phyloP scores from a whole-genome alignment of 2,329 filamentous ascomycete species.

The Pseudogymnoascus sp. region DNA sequence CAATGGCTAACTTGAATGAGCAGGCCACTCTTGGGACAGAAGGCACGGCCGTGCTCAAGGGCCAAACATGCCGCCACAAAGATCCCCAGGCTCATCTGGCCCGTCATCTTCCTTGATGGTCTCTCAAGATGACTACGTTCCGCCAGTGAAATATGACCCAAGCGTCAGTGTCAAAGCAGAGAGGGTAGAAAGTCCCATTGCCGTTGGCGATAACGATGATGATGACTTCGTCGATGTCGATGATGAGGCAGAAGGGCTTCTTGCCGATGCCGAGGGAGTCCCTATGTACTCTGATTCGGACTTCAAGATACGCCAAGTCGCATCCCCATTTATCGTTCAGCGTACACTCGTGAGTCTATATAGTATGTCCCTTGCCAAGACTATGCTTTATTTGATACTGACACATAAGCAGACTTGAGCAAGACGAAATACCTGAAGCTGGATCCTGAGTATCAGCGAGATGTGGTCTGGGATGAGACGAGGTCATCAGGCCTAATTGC shows the following conservation, averaged over 20 bases:
- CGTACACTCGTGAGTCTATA: slow-evolving; percentile 18
- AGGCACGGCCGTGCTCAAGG: background rate
- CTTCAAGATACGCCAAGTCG: slow-evolving; percentile 24
- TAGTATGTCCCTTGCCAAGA: slow-evolving; percentile 15
- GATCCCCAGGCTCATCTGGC: background rate
- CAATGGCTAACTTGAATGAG: background rate
- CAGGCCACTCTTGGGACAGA: background rate
- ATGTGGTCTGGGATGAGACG: slow-evolving; percentile 36
- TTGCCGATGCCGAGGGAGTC: slow-evolving; percentile 1
- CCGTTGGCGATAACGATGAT: background rate
- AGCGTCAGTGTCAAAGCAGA: background rate
- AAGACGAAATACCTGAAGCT: slow-evolving; percentile 30
- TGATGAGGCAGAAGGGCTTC: background rate
- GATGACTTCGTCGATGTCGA: slow-evolving; percentile 3
- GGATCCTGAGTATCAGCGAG: slow-evolving; percentile 38
- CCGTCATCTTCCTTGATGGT: background rate
- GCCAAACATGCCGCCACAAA: background rate
- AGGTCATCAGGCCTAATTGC: slow-evolving; percentile 23
- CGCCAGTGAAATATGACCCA: background rate
- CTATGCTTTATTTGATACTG: background rate
- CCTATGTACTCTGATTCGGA: slow-evolving; percentile 12
- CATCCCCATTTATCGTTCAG: slow-evolving; percentile 20
- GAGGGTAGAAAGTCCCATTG: background rate
- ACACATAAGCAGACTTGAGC: slow-evolving; percentile 19
- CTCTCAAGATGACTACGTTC: background rate